phyloP scores from a whole-genome alignment of 2,329 filamentous ascomycete genomes.

The Talaromyces sp. region DNA sequence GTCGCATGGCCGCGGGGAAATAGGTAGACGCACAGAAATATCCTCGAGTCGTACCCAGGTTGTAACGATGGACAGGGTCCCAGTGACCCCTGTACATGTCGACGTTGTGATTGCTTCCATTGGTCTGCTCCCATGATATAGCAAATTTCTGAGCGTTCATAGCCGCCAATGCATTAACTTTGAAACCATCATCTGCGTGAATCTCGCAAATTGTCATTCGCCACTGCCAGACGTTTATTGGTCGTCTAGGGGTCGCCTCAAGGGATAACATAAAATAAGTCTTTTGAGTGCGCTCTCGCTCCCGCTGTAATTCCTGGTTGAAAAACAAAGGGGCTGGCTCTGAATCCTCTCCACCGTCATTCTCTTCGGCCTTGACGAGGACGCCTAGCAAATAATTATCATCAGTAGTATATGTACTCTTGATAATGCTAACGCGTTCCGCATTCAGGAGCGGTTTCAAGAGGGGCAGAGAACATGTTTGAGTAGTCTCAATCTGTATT shows the following conservation, averaged over 20 bases:
- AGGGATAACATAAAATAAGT: slow-evolving; percentile 27
- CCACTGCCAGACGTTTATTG: neutral
- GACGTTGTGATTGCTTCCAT: slow-evolving; percentile 26
- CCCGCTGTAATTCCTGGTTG: slow-evolving; percentile 22
- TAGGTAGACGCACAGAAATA: neutral
- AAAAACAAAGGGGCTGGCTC: slow-evolving; percentile 30
- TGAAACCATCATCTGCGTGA: slow-evolving; percentile 21
- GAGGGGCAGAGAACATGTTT: slow-evolving; percentile 21
- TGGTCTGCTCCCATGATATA: slow-evolving; percentile 36
- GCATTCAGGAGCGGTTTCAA: slow-evolving; percentile 20
- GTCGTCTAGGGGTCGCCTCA: neutral
- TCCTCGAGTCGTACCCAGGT: neutral
- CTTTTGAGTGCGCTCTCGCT: neutral
- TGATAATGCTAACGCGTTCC: slow-evolving; percentile 29
- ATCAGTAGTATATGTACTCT: slow-evolving; percentile 24
- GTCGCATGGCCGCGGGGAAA: neutral
- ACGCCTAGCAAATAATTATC: slow-evolving; percentile 25
- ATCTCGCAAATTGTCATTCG: neutral
- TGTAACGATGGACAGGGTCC: slow-evolving; percentile 4
- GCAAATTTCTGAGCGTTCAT: slow-evolving; percentile 28
- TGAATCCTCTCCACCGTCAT: slow-evolving; percentile 24
- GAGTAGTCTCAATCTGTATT: slow-evolving; percentile 11
- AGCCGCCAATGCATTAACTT: slow-evolving; percentile 30
- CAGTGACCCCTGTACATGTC: slow-evolving; percentile 26
- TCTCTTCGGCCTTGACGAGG: slow-evolving; percentile 27